A percentile compares a stretch with the other conserved stretches of the same genome.
These are phyloP conservation scores for Cajanus cajan DNA, from an alignment of 306 rosid species.

Conservation along the genomic window DNA sequence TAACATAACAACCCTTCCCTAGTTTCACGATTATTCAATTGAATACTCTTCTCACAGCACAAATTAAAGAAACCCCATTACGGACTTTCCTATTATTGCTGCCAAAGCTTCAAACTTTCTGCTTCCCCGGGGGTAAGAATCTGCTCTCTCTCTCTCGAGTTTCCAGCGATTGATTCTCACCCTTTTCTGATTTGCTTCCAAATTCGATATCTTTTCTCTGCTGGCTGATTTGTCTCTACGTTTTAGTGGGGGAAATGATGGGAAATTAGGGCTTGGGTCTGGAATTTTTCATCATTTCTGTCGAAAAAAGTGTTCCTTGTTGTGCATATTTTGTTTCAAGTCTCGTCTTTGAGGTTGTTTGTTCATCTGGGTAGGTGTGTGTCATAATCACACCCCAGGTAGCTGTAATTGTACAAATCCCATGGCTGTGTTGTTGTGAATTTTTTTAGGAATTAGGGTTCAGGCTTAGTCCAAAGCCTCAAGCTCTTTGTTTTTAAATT, in stretches of 20 bases:
- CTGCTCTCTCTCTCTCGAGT: constrained; percentile 6
- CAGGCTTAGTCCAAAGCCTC: constrained; percentile 35
- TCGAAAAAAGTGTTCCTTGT: constrained; percentile 1
- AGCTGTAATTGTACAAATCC: constrained; percentile 20
- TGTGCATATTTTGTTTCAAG: constrained; percentile 3
- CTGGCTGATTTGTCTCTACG: not conserved
- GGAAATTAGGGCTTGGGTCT: constrained; percentile 44
- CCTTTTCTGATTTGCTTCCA: constrained; percentile 14
- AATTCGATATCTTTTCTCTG: not conserved
- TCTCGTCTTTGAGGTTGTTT: constrained; percentile 23
- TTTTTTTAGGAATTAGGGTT: constrained; percentile 35
- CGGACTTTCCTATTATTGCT: not conserved
- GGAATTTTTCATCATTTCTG: not conserved
- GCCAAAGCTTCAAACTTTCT: not conserved
- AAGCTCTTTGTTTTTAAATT: not conserved
- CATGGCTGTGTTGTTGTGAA: constrained; percentile 37
- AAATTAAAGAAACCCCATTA: not conserved
- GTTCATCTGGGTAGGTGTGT: constrained; percentile 43
- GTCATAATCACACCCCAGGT: constrained; percentile 26
- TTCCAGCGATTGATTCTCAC: constrained; percentile 29
- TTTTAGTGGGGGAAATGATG: constrained; percentile 27
- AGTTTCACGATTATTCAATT: constrained; percentile 30
- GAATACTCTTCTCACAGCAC: constrained; percentile 15
- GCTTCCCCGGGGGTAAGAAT: constrained; percentile 39
- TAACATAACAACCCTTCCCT: not conserved